Conservation (phyloP, 148 eudicot genomes). For the Amaranthus palmeri region DNA sequence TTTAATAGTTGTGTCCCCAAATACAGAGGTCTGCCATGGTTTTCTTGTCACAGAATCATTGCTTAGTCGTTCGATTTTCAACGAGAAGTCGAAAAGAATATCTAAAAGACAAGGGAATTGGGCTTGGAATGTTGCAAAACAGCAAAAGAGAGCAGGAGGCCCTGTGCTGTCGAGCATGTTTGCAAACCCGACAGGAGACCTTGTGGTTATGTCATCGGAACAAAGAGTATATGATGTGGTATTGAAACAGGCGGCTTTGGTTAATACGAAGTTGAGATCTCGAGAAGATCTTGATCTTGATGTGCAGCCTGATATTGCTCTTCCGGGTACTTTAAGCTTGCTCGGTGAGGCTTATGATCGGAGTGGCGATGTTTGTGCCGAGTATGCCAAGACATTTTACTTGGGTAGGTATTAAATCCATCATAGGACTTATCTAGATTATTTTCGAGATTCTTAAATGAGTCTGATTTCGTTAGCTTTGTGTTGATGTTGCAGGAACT, state of each 20-base stretch:
- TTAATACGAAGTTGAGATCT: slow-evolving; percentile 47
- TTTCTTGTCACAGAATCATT: slow-evolving; percentile 42
- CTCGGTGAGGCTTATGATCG: slow-evolving; percentile 75
- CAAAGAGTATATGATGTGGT: slow-evolving; percentile 93
- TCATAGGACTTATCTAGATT: background rate
- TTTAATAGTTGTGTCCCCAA: slow-evolving; percentile 53
- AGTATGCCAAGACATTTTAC: slow-evolving; percentile 87
- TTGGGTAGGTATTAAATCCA: slow-evolving; percentile 41
- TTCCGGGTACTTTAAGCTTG: slow-evolving; percentile 65
- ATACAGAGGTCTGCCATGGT: slow-evolving; percentile 51
- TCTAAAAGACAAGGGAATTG: slow-evolving; percentile 31
- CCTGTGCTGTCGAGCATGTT: slow-evolving; percentile 54
- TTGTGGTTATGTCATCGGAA: slow-evolving; percentile 60
- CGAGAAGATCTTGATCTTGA: slow-evolving; percentile 48
- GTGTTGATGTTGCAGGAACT: slow-evolving; percentile 53
- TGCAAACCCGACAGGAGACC: slow-evolving; percentile 69
- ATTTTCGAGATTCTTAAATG: too few relatives aligned
- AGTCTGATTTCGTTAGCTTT: slow-evolving; percentile 15
- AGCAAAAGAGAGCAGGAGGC: slow-evolving; percentile 35
- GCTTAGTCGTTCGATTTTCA: slow-evolving; percentile 24
- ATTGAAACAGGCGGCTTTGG: slow-evolving; percentile 84
- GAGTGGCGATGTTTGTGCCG: slow-evolving; percentile 78
- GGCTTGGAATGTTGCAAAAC: slow-evolving; percentile 31
- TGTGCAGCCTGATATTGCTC: slow-evolving; percentile 76
- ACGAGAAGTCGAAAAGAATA: slow-evolving; percentile 38